Conservation (phyloP, 2,329 filamentous ascomycete genomes). For the Metarhizium album region DNA sequence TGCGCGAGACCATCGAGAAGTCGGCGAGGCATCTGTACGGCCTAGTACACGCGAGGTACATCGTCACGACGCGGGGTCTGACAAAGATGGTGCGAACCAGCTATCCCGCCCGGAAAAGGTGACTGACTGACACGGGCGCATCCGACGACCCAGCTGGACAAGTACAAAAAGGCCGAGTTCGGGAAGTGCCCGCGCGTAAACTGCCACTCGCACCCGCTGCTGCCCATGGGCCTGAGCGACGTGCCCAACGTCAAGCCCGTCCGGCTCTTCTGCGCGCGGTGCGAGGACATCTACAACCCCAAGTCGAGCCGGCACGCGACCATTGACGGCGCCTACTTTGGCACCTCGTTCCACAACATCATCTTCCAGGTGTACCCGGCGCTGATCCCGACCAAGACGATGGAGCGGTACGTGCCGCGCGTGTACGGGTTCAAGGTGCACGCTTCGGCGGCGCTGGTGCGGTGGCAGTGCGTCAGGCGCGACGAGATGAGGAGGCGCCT, state of each 20-base stretch:
- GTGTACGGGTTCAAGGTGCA: slow-evolving; percentile 96
- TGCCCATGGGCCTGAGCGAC: slow-evolving; percentile 92
- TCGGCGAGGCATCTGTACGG: slow-evolving; percentile 92
- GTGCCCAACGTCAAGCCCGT: slow-evolving; percentile 79
- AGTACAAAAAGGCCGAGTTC: slow-evolving; percentile 97
- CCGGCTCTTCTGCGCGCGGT: slow-evolving; percentile 93
- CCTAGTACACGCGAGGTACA: slow-evolving; percentile 89
- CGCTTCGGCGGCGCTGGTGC: slow-evolving; percentile 71
- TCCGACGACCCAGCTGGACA: slow-evolving; percentile 60
- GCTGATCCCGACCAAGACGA: slow-evolving; percentile 75
- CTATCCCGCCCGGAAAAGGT: no score
- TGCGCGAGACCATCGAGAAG: slow-evolving; percentile 96
- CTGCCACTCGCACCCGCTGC: slow-evolving; percentile 84
- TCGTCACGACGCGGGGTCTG: slow-evolving; percentile 87
- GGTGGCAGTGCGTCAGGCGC: slow-evolving; percentile 79
- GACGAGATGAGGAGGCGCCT: slow-evolving; percentile 75
- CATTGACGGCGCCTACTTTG: slow-evolving; percentile 97
- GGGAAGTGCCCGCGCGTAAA: slow-evolving; percentile 95
- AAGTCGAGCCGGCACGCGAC: slow-evolving; percentile 92
- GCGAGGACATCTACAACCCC: slow-evolving; percentile 97
- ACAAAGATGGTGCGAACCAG: slow-evolving; percentile 91
- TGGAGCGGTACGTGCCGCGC: slow-evolving; percentile 76
- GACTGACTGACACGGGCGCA: no score
- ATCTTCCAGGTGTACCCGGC: slow-evolving; percentile 96
- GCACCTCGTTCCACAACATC: slow-evolving; percentile 97